Percentiles rank a stretch among this genome's conserved stretches.
Evolutionary conservation across 2,329 filamentous ascomycete genomes (phyloP).

Genomic region (Thielaviopsis ethacetica): DNA sequence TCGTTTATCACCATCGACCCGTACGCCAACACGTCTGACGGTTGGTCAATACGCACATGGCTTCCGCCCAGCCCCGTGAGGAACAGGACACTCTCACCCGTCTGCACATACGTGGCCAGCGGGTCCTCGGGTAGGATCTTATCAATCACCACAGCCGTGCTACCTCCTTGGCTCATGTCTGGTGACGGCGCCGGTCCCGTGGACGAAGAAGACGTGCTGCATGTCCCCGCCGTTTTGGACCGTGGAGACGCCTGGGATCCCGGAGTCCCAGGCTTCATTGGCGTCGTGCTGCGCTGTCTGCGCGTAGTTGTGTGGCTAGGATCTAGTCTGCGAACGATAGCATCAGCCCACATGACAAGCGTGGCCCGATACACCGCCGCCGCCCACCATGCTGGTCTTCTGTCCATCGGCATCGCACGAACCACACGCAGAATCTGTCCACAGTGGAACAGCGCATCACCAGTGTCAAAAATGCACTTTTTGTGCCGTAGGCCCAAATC

Average conservation of each 20-base stretch:
- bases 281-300: neutral
- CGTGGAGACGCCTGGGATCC: slow-evolving; percentile 2
- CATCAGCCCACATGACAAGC: slow-evolving; percentile 46
- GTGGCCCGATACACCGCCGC: slow-evolving; percentile 51
- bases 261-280: neutral
- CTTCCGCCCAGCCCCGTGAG: slow-evolving; percentile 21
- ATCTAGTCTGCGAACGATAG: slow-evolving; percentile 20
- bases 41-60: slow-evolving; percentile 22
- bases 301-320: neutral
- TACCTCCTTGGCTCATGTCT: slow-evolving; percentile 6
- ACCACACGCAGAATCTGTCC: slow-evolving; percentile 50
- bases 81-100: slow-evolving; percentile 22
- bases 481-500: slow-evolving; percentile 39
- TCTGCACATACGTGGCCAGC: slow-evolving; percentile 22
- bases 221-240: neutral
- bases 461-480: slow-evolving; percentile 44
- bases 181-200: neutral
- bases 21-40: slow-evolving; percentile 24
- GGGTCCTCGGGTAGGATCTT: slow-evolving; percentile 25
- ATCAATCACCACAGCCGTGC: slow-evolving; percentile 22
- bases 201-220: neutral
- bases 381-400: slow-evolving; percentile 55
- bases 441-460: slow-evolving; percentile 50
- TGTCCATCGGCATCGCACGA: slow-evolving; percentile 39
- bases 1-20: slow-evolving; percentile 24